These are phyloP conservation scores for Juglanconis oblonga DNA, from an alignment of 2,329 filamentous ascomycete species.

Conservation along the genomic window DNA sequence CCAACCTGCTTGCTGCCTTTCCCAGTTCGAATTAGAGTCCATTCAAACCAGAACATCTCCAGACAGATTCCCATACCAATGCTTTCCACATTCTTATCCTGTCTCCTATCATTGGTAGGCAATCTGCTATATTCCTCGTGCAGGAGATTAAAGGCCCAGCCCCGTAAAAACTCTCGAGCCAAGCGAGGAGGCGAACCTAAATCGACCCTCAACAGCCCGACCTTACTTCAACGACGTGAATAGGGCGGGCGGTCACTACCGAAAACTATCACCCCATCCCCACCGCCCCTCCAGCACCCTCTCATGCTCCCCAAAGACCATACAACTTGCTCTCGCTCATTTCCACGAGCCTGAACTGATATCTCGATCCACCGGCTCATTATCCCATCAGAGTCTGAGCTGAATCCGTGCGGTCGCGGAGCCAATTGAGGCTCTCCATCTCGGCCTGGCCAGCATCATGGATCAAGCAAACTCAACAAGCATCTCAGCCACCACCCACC, in stretches of 20 bases:
- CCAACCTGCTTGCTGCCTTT: no score
- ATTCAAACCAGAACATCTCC: not conserved
- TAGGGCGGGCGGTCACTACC: no score
- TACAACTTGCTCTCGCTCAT: no score
- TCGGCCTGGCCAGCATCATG: slow-evolving; percentile 6
- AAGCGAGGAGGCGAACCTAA: not conserved
- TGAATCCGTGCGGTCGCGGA: not conserved
- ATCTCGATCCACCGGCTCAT: no score
- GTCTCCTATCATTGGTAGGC: no score
- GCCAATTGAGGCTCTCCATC: slow-evolving; percentile 7
- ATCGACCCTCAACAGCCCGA: not conserved
- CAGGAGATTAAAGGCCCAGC: not conserved
- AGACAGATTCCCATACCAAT: not conserved
- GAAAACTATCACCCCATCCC: no score
- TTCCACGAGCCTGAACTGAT: no score
- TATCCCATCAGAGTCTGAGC: not conserved
- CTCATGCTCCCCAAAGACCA: no score
- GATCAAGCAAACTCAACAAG: slow-evolving; percentile 14
- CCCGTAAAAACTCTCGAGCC: not conserved
- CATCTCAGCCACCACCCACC: not conserved
- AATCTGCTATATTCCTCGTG: no score
- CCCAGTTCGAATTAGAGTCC: not conserved
- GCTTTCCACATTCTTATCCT: no score
- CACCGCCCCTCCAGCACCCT: no score
- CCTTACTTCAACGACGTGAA: not conserved